phyloP scores from a whole-genome alignment of 164 flowering plant species.

The Magnolia changhungtana region DNA sequence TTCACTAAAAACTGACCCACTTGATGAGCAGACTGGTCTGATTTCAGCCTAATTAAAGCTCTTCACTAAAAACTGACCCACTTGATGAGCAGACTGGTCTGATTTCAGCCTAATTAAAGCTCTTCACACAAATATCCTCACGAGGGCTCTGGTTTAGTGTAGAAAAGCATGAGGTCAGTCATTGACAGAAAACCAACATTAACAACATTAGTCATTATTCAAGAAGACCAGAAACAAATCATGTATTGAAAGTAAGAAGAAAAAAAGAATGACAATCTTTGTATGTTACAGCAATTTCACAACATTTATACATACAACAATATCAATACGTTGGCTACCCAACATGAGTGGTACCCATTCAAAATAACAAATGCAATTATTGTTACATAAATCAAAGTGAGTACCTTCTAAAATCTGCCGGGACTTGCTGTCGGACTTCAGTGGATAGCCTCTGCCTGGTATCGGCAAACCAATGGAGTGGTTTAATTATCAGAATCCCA shows the following conservation, averaged over 20 bases:
- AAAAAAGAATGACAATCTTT: background rate
- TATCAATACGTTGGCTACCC: background rate
- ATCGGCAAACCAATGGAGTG: slow-evolving; percentile 7
- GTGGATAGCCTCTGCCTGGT: slow-evolving; percentile 1
- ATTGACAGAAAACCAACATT: background rate
- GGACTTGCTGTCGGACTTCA: background rate
- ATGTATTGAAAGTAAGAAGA: background rate
- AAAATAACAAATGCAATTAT: background rate
- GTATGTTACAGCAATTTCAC: background rate
- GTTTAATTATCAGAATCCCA: slow-evolving; percentile 22
- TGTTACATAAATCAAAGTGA: background rate
- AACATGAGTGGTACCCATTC: no score
- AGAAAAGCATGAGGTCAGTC: background rate
- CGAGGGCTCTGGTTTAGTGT: background rate
- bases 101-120: no score
- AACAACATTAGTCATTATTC: background rate
- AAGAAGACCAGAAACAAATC: background rate
- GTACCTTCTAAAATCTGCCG: background rate
- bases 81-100: no score
- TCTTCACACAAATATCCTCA: background rate
- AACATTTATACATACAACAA: background rate
- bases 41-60: no score
- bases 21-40: no score
- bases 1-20: no score
- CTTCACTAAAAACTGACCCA: no score